Evolutionary conservation across 768 basidiomycete genomes (phyloP).

Genomic region (Kwoniella newhampshirensis): DNA sequence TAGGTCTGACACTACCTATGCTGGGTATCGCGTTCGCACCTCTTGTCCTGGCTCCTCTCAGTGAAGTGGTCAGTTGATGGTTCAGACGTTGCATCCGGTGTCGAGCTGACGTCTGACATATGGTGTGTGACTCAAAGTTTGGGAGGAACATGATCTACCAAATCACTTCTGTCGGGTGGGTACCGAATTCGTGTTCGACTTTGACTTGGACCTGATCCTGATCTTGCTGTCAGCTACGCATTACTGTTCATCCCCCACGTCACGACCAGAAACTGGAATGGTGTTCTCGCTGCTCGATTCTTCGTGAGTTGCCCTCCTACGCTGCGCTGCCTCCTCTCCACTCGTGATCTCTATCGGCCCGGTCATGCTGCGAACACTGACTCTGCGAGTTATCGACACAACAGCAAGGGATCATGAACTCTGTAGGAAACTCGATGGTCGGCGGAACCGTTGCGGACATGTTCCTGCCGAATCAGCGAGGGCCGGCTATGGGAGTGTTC

Average conservation of each 20-base stretch:
- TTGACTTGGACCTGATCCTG: no score
- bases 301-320: slow-evolving; percentile 28
- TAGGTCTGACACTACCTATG: slow-evolving; percentile 28
- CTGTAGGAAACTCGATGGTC: slow-evolving; percentile 51
- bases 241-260: slow-evolving; percentile 47
- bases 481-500: slow-evolving; percentile 47
- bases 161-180: slow-evolving; percentile 39
- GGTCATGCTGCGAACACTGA: no score
- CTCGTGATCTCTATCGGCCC: no score
- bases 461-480: slow-evolving; percentile 38
- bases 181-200: not conserved
- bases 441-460: slow-evolving; percentile 49
- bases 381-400: not conserved
- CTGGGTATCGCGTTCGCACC: slow-evolving; percentile 43
- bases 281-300: slow-evolving; percentile 33
- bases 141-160: slow-evolving; percentile 49
- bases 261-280: slow-evolving; percentile 24
- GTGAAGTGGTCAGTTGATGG: slow-evolving; percentile 44
- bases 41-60: slow-evolving; percentile 41
- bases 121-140: slow-evolving; percentile 19
- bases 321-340: no score
- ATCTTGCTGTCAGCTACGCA: slow-evolving; percentile 34
- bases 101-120: not conserved
- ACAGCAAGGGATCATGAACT: slow-evolving; percentile 41
- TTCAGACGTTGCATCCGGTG: no score